A percentile compares a stretch with the other conserved stretches of the same genome.
Conservation (phyloP, 2,329 filamentous ascomycete genomes). For the Tricladium varicosporioides region DNA sequence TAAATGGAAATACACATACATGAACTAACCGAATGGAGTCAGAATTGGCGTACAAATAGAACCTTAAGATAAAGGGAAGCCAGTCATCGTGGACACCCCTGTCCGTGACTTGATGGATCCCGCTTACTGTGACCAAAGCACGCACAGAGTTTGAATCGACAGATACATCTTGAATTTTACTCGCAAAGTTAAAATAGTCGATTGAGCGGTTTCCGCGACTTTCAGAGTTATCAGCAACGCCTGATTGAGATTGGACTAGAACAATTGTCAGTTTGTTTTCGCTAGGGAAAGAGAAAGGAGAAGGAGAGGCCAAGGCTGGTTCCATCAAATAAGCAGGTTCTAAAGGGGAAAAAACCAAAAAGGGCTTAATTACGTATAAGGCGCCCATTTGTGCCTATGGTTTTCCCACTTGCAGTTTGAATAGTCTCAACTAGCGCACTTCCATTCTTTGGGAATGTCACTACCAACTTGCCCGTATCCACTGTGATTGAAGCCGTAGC, state of each 20-base stretch:
- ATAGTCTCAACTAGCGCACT: slow-evolving; percentile 18
- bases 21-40: slow-evolving; percentile 54
- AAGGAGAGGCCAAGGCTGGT: too few relatives aligned
- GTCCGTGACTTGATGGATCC: slow-evolving; percentile 26
- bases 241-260: slow-evolving; percentile 47
- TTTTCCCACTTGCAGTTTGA: slow-evolving; percentile 15
- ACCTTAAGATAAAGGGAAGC: slow-evolving; percentile 54
- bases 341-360: too few relatives aligned
- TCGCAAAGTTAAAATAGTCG: slow-evolving; percentile 45
- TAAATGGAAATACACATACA: not conserved
- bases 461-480: slow-evolving; percentile 18
- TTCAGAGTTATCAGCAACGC: slow-evolving; percentile 37
- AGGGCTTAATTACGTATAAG: slow-evolving; percentile 37
- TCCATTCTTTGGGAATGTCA: slow-evolving; percentile 20
- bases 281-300: too few relatives aligned
- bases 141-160: slow-evolving; percentile 44
- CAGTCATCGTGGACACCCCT: slow-evolving; percentile 42
- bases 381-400: slow-evolving; percentile 38
- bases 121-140: slow-evolving; percentile 43
- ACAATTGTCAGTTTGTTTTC: too few relatives aligned
- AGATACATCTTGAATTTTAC: slow-evolving; percentile 49
- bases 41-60: slow-evolving; percentile 58
- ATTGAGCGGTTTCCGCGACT: slow-evolving; percentile 33
- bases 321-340: too few relatives aligned
- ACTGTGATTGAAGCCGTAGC: slow-evolving; percentile 9